Evolutionary conservation across 352 stramenopile genomes (phyloP), one percentile per base, ranked within the genome.

Genomic region (Thraustochytrium sp.): DNA sequence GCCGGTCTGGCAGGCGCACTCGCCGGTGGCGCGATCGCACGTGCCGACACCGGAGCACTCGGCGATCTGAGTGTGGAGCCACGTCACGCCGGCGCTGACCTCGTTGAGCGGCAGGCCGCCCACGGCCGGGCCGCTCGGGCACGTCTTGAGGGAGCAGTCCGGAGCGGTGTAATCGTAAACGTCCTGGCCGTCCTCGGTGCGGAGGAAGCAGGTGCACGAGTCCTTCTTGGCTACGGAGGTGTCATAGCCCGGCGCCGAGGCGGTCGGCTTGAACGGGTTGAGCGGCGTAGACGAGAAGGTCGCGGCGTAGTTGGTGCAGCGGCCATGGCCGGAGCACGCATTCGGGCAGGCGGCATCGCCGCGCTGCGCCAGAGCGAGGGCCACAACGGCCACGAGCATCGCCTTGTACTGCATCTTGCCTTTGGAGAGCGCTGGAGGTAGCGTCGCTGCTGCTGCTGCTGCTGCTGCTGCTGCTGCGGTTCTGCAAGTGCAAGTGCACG

Each of bases 31-130:
- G 78, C 94, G 91, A 89, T 98, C 93, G 82, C 95, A 98, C 55
- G 89, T 86, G 63, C 95, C 95, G 76, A 93, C 94, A 85, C 94
- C 94, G 1, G 95, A 98, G 89, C 96, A 98, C 89, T 98, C 94
- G 37, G 34, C 61, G 26, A 48, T 44, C 16, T 82, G 49, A 4
- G 18, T n/a, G 55, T 82, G 74, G 49, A n/a, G 23, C 8, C n/a
- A 9, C 8, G n/a, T 29, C n/a, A n/a, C n/a, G n/a, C n/a, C n/a
- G n/a, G n/a, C n/a, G n/a, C 31, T 72, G 40, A 3, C 3, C 0
- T n/a, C 34, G 31, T 68, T 8, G 42, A 37, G 34, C 3, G 74
- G 74, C 8, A 61, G 11, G 0, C 8, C 49, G 26, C 26, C 51
- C 5, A 73, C 53, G 36, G 74, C 74, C n/a, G 23, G 34, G 29